Percentiles rank a stretch among this genome's conserved stretches.
Conservation (phyloP, 129 eudicot genomes). For the Calendula officinalis region DNA sequence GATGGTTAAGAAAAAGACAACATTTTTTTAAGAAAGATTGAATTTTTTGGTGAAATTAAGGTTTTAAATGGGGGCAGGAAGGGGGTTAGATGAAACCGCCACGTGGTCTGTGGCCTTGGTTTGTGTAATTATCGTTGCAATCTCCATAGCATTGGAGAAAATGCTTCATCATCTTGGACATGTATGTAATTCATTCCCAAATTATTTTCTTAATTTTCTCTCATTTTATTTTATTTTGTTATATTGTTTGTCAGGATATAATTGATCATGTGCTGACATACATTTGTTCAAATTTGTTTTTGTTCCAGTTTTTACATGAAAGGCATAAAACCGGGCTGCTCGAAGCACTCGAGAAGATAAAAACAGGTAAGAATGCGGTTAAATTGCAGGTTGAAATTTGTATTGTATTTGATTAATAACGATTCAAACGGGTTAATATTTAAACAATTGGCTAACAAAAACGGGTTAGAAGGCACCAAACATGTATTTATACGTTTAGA, state of each 20-base stretch:
- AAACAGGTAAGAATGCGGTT: constrained; percentile 48
- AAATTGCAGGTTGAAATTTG: not conserved
- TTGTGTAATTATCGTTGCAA: constrained; percentile 54
- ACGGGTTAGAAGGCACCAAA: not conserved
- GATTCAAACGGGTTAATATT: not conserved
- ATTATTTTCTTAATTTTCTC: not conserved
- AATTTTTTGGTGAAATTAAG: constrained; percentile 15
- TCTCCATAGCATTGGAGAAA: constrained; percentile 67
- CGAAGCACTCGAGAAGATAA: constrained; percentile 87
- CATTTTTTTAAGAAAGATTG: constrained; percentile 15
- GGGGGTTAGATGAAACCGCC: constrained; percentile 75
- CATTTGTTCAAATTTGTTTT: constrained; percentile 10
- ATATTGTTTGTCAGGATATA: not conserved
- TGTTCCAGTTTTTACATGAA: constrained; percentile 41
- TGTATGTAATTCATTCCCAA: constrained; percentile 35
- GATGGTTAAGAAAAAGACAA: constrained; percentile 26
- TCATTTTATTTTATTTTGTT: constrained; percentile 6
- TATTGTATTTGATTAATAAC: not conserved
- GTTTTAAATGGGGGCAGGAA: constrained; percentile 38
- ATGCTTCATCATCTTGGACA: constrained; percentile 54
- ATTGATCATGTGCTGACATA: constrained; percentile 5
- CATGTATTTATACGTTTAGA: not conserved
- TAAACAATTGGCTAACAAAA: not conserved
- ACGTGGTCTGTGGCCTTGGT: constrained; percentile 84
- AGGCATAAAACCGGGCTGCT: constrained; percentile 59